These are phyloP conservation scores for Zizania palustris DNA, from an alignment of 202 grass and related monocot genomes.

Conservation along the genomic window DNA sequence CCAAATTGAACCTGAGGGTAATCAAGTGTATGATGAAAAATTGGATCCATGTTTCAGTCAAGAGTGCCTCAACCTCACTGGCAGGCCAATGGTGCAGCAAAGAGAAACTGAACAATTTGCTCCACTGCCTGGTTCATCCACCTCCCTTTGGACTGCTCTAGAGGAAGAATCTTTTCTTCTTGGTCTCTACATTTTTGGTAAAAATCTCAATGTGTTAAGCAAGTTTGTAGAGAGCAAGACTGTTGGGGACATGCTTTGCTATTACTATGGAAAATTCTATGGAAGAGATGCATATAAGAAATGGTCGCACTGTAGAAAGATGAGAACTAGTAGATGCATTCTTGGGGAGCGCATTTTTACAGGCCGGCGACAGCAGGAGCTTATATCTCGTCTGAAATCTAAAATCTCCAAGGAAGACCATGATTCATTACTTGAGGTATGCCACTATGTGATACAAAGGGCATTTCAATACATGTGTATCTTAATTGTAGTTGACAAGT, in stretches of 20 bases:
- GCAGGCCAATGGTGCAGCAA: background rate
- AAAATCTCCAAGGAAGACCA: slow-evolving; percentile 45
- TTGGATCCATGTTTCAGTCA: slow-evolving; percentile 23
- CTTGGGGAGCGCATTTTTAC: slow-evolving; percentile 66
- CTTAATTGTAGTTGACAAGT: background rate
- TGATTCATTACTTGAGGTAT: slow-evolving; percentile 57
- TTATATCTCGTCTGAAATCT: slow-evolving; percentile 57
- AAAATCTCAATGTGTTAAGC: slow-evolving; percentile 54
- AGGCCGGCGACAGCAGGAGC: slow-evolving; percentile 61
- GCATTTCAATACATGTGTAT: background rate
- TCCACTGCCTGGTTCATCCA: slow-evolving; percentile 45
- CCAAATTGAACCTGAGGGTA: background rate
- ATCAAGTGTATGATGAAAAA: slow-evolving; percentile 28
- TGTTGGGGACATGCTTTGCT: slow-evolving; percentile 50
- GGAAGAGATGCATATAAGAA: slow-evolving; percentile 45
- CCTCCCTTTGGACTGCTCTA: slow-evolving; percentile 46
- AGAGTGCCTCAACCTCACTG: background rate
- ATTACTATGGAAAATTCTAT: slow-evolving; percentile 73
- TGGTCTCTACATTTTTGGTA: slow-evolving; percentile 72
- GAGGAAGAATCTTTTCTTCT: slow-evolving; percentile 61
- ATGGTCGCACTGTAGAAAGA: slow-evolving; percentile 67
- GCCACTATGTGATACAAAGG: slow-evolving; percentile 7
- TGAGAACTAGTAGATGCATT: slow-evolving; percentile 57
- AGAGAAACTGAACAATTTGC: slow-evolving; percentile 18
- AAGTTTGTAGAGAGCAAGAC: slow-evolving; percentile 53